These are phyloP conservation scores for Ashbya aceris DNA, from an alignment of 1,139 yeast species.

Conservation along the genomic window DNA sequence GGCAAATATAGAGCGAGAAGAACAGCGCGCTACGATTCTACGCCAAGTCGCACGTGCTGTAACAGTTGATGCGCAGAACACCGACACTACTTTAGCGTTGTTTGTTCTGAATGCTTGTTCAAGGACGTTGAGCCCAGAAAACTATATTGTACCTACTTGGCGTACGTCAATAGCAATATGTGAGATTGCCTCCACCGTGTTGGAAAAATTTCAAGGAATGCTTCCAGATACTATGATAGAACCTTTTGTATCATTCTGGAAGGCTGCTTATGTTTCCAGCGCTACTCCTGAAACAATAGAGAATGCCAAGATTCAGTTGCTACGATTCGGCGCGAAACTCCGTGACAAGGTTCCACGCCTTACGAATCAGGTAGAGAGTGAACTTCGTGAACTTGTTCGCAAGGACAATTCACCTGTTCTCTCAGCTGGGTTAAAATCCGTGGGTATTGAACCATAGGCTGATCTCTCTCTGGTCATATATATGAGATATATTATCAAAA, in stretches of 20 bases:
- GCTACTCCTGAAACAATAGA: slow-evolving; percentile 46
- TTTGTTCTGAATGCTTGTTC: slow-evolving; percentile 19
- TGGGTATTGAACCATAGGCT: slow-evolving; percentile 11
- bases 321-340: slow-evolving; percentile 32
- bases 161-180: slow-evolving; percentile 41
- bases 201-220: slow-evolving; percentile 13
- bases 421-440: slow-evolving; percentile 30
- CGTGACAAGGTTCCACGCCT: slow-evolving; percentile 11
- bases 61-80: slow-evolving; percentile 13
- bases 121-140: slow-evolving; percentile 30
- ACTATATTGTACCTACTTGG: slow-evolving; percentile 45
- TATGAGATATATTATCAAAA: not conserved
- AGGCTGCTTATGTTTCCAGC: slow-evolving; percentile 27
- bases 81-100: slow-evolving; percentile 9
- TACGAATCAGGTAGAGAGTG: slow-evolving; percentile 15
- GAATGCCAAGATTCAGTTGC: slow-evolving; percentile 48
- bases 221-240: slow-evolving; percentile 4
- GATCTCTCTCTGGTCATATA: too few relatives aligned
- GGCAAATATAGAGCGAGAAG: slow-evolving; percentile 34
- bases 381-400: slow-evolving; percentile 29
- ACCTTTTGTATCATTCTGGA: slow-evolving; percentile 27
- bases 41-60: slow-evolving; percentile 23
- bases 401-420: slow-evolving; percentile 33
- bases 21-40: slow-evolving; percentile 30
- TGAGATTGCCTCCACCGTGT: slow-evolving; percentile 31